Evolutionary conservation across 768 basidiomycete genomes (phyloP), one percentile per base, ranked within the genome.

Genomic region (Plicaturopsis crispa): DNA sequence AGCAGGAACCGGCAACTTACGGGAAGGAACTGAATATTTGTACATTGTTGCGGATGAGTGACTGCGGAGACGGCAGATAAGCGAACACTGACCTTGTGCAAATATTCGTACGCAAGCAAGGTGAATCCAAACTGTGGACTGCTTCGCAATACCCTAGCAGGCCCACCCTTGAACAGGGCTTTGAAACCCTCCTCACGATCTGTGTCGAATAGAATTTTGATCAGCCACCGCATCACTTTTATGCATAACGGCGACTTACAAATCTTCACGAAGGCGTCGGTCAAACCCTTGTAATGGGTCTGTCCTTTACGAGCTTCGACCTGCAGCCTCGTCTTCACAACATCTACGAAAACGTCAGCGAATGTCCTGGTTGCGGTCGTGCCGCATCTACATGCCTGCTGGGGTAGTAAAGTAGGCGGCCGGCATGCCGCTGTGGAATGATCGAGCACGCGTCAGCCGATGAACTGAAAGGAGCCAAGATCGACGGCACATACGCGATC

Each of bases 91-190:
- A 75, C 71, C 65, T 72, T 75, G 48, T 84, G 79, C 41, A 83
- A 63, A 51, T 80, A 77, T 53, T 84, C 82, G 54, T 84, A 84
- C 36, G 75, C 85, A 47, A 92, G 78, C 13, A 93, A 67, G 11
- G 90, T 93, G 54, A 93, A 96, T 36, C 90, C 93, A 57, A 99
- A 98, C 57, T 98, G 86, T 44, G 85, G 83, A 54, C 90, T 91
- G 61, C 83, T 87, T 45, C 92, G 78, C 43, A 92, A 65, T 32
- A 93, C 69, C 36, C 92, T 84, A 33, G 92, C 91, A 10, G 81
- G 77, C 17, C 91, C 90, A 35, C 92, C 91, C 53, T 94, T 94
- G 75, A 86, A 96, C 39, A 96, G 63, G 14, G 92, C 93, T 17
- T 67, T 69, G 63, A 86, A 86, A 11, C 91, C 91, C 56, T 94